These are phyloP conservation scores for Actinomucor elegans DNA, from an alignment of 371 early-diverging fungal genomes.

Conservation along the genomic window DNA sequence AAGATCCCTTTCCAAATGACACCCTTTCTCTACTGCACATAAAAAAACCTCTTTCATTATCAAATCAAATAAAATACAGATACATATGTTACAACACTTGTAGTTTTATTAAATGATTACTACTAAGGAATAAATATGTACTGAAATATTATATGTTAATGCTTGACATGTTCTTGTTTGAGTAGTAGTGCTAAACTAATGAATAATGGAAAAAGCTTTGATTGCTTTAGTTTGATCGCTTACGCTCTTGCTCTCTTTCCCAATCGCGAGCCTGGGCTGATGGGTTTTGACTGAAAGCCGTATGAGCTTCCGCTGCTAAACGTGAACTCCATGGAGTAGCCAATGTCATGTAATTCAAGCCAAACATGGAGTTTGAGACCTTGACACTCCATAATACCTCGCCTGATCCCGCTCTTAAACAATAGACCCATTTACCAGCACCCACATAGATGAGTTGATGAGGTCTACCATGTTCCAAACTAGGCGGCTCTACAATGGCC, in stretches of 20 bases:
- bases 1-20: no score
- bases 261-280: conserved; percentile 14
- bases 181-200: no score
- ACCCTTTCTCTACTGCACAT: no score
- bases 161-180: no score
- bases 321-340: conserved; percentile 31
- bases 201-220: no score
- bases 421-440: conserved; percentile 26
- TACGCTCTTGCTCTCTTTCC: not conserved
- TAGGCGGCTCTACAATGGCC: conserved; percentile 18
- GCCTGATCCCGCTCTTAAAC: conserved; percentile 21
- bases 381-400: conserved; percentile 18
- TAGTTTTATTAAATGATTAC: no score
- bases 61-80: no score
- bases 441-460: conserved; percentile 22
- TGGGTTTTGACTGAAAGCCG: conserved; percentile 24
- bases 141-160: no score
- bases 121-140: no score
- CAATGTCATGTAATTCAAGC: conserved; percentile 22
- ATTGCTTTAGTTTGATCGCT: no score
- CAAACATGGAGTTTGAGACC: conserved; percentile 14
- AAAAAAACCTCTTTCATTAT: no score
- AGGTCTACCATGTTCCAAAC: not conserved
- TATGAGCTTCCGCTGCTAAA: conserved; percentile 24
- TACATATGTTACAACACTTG: no score